A percentile compares a stretch with the other conserved stretches of the same genome.
These are phyloP conservation scores for Hypoxylon sp. DNA, from an alignment of 2,329 filamentous ascomycete species.

Conservation along the genomic window DNA sequence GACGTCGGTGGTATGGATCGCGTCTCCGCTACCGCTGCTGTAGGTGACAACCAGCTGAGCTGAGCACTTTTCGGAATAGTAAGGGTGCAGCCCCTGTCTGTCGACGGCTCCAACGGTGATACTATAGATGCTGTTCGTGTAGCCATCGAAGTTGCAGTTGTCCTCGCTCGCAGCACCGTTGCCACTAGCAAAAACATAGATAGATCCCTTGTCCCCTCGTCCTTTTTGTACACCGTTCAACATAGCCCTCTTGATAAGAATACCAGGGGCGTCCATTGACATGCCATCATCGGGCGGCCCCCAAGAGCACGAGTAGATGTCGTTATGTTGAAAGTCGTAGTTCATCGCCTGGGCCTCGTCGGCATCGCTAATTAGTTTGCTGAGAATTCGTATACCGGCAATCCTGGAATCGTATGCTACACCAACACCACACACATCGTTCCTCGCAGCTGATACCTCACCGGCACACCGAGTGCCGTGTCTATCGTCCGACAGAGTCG, in stretches of 20 bases:
- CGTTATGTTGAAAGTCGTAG: constrained; percentile 87
- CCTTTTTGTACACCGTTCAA: constrained; percentile 91
- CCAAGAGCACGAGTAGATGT: constrained; percentile 99
- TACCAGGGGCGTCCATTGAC: constrained; percentile 92
- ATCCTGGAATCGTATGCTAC: constrained; percentile 93
- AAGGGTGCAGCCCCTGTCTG: constrained; percentile 84
- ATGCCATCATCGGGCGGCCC: constrained; percentile 91
- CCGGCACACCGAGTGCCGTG: constrained; percentile 96
- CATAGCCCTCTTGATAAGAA: constrained; percentile 90
- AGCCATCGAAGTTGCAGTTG: constrained; percentile 99
- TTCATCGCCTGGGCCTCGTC: constrained; percentile 94
- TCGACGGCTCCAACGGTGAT: constrained; percentile 96
- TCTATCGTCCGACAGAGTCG: constrained; percentile 81
- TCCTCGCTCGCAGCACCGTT: constrained; percentile 88
- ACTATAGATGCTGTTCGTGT: constrained; percentile 99
- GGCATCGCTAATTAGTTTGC: constrained; percentile 86
- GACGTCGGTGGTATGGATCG: constrained; percentile 96
- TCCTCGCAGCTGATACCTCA: constrained; percentile 90
- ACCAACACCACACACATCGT: constrained; percentile 93
- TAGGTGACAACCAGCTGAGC: constrained; percentile 96
- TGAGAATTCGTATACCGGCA: constrained; percentile 90
- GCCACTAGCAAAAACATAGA: constrained; percentile 96
- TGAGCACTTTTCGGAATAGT: constrained; percentile 96
- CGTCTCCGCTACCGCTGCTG: constrained; percentile 86
- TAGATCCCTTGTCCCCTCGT: constrained; percentile 81